Evolutionary conservation across 2,329 filamentous ascomycete species (phyloP), one percentile per base, ranked within the genome.

Genomic region (Ustulina deusta): DNA sequence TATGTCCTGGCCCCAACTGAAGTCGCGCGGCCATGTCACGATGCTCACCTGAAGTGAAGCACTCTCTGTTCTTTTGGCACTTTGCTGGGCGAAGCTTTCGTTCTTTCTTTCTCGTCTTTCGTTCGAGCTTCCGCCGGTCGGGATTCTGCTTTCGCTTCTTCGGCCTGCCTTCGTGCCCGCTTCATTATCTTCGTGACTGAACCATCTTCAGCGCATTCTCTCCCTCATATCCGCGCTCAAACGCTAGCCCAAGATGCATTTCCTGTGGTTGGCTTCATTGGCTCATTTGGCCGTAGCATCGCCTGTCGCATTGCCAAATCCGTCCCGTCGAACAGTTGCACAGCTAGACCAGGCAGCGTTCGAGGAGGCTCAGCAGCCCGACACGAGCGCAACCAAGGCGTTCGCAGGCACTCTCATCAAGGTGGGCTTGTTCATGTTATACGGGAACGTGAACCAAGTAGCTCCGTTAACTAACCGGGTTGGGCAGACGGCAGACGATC

Each of bases 331-430:
- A 68, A 70, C 73, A 4, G 81, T 83, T 36, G 65, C 75, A 27
- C 69, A 77, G 46, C 74, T 83, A 32, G 74, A 83, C 52, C 75
- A 79, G 66, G 76, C 74, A 42, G 80, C 81, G 34, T 81, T 81
- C 60, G 78, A 78, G 46, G 79, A 83, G 71, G 82, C 82, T 22
- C 82, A 84, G 29, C 76, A 78, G 63, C 75, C 78, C 38, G 82
- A 84, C 68, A 73, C 76, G 59, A 82, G 79, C n/a, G 82, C 82
- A 13, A 81, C 78, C 1, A 78, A 79, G 54, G 79, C 81, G 1
- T 81, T 82, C 61, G 79, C 81, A 0, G 74, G 74, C 11, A 78
- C 78, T 13, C 75, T 78, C 25, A 82, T 83, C 71, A 79, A 77
- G 69, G 80, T 80, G 73, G 29, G 67, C 36, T 44, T 7, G 29